Percentiles rank a stretch among this genome's conserved stretches.
phyloP scores from a whole-genome alignment of 306 rosid genomes.

The Argentina anserina region DNA sequence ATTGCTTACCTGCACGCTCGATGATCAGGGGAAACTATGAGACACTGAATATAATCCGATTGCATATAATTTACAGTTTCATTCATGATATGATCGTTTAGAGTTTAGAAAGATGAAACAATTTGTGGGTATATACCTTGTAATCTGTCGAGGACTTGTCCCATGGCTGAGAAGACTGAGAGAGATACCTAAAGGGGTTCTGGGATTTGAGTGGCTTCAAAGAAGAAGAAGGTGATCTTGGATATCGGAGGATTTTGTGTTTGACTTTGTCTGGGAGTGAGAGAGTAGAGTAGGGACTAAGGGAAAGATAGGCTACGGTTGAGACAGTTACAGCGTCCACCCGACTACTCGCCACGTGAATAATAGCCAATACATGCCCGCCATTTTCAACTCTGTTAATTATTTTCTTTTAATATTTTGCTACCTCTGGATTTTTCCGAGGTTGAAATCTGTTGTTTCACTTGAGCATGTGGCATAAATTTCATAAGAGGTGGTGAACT shows the following conservation, averaged over 20 bases:
- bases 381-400: not conserved
- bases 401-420: too few species aligned
- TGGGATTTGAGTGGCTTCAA: not conserved
- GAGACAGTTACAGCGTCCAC: not conserved
- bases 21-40: not conserved
- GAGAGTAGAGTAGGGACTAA: not conserved
- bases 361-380: not conserved
- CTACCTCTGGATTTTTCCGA: too few species aligned
- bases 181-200: not conserved
- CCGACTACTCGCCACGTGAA: not conserved
- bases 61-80: too few species aligned
- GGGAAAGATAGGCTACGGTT: not conserved
- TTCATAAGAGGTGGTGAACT: too few species aligned
- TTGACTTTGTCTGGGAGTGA: not conserved
- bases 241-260: not conserved
- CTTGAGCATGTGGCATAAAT: too few species aligned
- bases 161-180: slow-evolving; percentile 31
- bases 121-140: slow-evolving; percentile 29
- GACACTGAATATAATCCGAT: not conserved
- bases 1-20: slow-evolving; percentile 66
- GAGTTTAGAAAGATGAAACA: too few species aligned
- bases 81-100: too few species aligned
- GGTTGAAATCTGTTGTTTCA: too few species aligned
- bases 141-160: slow-evolving; percentile 48
- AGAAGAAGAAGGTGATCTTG: not conserved